Evolutionary conservation across 345 rosid genomes (phyloP), one percentile per base, ranked within the genome.

Genomic region (Microcos paniculata): DNA sequence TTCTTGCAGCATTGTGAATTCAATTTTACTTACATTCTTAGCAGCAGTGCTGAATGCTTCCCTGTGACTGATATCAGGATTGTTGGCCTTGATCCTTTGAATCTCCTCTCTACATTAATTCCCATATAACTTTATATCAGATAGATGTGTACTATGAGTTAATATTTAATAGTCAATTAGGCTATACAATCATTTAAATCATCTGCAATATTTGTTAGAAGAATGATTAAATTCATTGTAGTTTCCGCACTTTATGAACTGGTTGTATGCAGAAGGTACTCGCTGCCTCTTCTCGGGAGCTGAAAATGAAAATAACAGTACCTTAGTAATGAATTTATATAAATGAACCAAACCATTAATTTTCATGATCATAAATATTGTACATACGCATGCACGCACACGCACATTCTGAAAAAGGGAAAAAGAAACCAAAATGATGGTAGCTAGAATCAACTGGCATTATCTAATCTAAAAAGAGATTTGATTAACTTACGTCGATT

Each of bases 31-130:
- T 81, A 93, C 99, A 80, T 95, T 95, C 82, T 95, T 95, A 33
- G 99, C 99, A 76, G 99, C 99, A 45, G 98, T 91, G 77, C 99
- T 95, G 86, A 95, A 95, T 72, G 99, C 99, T 87, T 95, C 98
- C 78, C 99, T 88, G 83, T 95, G 99, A 78, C 92, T 93, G 76
- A 95, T 95, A 59, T 90, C 98, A 26, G 99, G 98, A 77, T 95
- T 93, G 64, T 88, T 93, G n/a, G 94, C 91, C 83, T 95, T 95
- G 82, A 95, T 95, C 93, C 99, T 95, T 79, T 93, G 98, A 75
- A 95, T 95, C 90, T 95, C 98, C 92, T 95, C 98, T 76, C 99
- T 95, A 68, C 51, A 63, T 23, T 15, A 28, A 62, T 62, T 28
- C 2, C 21, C 6, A 62, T 1, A 31, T n/a, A 14, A 10, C 6